A percentile compares a stretch with the other conserved stretches of the same genome.
These are phyloP conservation scores for Alternaria tenuissima DNA, from an alignment of 2,329 filamentous ascomycete species.

Conservation along the genomic window DNA sequence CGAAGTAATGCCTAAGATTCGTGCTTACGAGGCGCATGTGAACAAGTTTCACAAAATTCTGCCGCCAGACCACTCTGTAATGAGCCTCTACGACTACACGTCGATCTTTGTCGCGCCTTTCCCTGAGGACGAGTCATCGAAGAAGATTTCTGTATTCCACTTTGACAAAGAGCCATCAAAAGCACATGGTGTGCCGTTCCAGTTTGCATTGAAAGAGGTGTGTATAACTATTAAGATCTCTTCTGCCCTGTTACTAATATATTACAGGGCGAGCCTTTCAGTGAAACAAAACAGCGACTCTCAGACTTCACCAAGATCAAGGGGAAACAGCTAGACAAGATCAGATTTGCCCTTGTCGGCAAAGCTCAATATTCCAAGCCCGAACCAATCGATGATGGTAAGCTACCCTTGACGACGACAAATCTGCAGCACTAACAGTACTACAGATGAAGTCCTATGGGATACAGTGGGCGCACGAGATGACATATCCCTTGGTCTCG, in stretches of 20 bases:
- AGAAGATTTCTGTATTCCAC: constrained; percentile 85
- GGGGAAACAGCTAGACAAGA: constrained; percentile 98
- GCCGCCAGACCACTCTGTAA: constrained; percentile 72
- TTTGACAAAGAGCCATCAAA: constrained; percentile 90
- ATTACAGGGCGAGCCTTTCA: constrained; percentile 79
- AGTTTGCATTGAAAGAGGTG: constrained; percentile 84
- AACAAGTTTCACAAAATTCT: constrained; percentile 87
- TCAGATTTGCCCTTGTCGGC: constrained; percentile 85
- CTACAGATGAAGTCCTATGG: constrained; percentile 56
- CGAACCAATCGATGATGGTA: constrained; percentile 87
- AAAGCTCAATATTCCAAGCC: constrained; percentile 76
- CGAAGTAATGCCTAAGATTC: constrained; percentile 75
- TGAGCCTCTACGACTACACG: constrained; percentile 85
- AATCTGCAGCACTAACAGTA: constrained; percentile 17
- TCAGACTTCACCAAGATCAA: constrained; percentile 93
- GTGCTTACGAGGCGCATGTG: constrained; percentile 82
- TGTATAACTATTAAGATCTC: not conserved
- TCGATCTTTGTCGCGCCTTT: constrained; percentile 82
- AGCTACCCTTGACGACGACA: constrained; percentile 47
- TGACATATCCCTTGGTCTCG: constrained; percentile 61
- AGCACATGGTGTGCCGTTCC: constrained; percentile 88
- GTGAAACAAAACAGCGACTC: constrained; percentile 91
- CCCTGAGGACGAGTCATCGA: constrained; percentile 70
- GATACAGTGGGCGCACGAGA: constrained; percentile 51
- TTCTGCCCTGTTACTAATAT: constrained; percentile 30